Base-by-base conservation (phyloP, 2,329 filamentous ascomycete genomes). In the Cladorrhinum sp. region DNA sequence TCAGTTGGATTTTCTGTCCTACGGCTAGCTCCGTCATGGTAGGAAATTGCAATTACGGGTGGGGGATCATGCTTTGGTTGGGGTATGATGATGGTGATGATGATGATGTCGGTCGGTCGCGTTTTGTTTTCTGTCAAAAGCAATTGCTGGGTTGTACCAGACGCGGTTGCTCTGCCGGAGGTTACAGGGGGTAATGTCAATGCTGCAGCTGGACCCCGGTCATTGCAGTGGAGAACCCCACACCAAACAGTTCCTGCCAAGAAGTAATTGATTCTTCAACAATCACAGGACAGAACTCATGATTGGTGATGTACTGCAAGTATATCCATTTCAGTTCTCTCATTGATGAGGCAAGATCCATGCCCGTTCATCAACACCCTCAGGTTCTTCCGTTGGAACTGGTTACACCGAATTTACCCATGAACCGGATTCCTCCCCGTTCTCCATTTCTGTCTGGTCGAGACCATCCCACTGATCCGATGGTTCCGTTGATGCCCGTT, bases 1-100 rank as follows among this genome's bases (percentile, higher is more conserved):
- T 85, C 67, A 96, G 86, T 76, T 88, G 86, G 75, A 98, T 85
- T 65, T 84, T 85, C 77, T 95, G 90, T 69, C 92, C 93, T 64
- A 80, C 74, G 70, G 78, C 80, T 69, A 85, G 78, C 64, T 86
- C 83, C 71, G 82, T 78, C 82, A 86, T 84, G 67, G 70, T 80
- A 73, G 42, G 42, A 7, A 10, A 20, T 36, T 39, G 18, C n/a
- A 21, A 39, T 55, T 20, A 58, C 51, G 28, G 56, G 46, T n/a
- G 46, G 36, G 39, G 2, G 12, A n/a, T 49, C 56, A 54, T 56
- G 39, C 21, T 51, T 21, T 16, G 42, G 33, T 55, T 59, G 51
- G 48, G 55, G 57, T 20, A 21, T n/a, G 23, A 2, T 21, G 20
- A 20, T 23, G 9, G 14, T 7, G 53, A 3, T 60, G 46, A 57